These are phyloP conservation scores for Hypoxylon sp. DNA, from an alignment of 2,329 filamentous ascomycete species.

Conservation along the genomic window DNA sequence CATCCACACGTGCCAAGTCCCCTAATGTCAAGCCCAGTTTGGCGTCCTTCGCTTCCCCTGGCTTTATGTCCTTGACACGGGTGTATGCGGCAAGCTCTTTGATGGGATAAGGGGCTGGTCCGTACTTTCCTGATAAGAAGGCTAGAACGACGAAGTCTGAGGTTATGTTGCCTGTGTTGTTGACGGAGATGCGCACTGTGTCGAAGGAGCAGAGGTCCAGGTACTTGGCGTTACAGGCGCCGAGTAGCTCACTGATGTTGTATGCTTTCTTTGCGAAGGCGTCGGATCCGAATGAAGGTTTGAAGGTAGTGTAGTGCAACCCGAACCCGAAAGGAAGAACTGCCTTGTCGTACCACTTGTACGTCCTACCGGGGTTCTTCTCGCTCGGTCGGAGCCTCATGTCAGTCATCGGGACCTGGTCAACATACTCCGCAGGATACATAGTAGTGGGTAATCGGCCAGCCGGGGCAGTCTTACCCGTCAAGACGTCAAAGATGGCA, in stretches of 20 bases:
- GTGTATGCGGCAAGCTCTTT: constrained; percentile 61
- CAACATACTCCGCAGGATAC: constrained; percentile 62
- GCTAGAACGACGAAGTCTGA: constrained; percentile 63
- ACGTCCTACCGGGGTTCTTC: constrained; percentile 61
- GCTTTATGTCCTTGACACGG: constrained; percentile 52
- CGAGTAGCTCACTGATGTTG: constrained; percentile 55
- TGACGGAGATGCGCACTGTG: constrained; percentile 55
- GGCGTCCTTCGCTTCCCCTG: constrained; percentile 47
- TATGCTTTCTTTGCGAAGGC: constrained; percentile 33
- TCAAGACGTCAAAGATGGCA: constrained; percentile 63
- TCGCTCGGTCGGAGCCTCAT: constrained; percentile 62
- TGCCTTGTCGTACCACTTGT: constrained; percentile 63
- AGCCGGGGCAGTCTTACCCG: constrained; percentile 60
- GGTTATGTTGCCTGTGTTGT: constrained; percentile 56
- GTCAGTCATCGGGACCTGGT: constrained; percentile 62
- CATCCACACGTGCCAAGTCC: constrained; percentile 59
- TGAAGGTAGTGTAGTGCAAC: constrained; percentile 64
- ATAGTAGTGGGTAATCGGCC: constrained; percentile 63
- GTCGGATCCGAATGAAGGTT: constrained; percentile 40
- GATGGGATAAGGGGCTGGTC: constrained; percentile 60
- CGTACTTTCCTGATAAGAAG: constrained; percentile 57
- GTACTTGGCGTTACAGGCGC: constrained; percentile 51
- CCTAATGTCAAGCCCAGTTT: constrained; percentile 58
- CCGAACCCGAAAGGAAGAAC: constrained; percentile 62
- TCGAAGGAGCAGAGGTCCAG: constrained; percentile 57